Evolutionary conservation across 208 protist genomes (phyloP).

Genomic region (Leishmania arabica): DNA sequence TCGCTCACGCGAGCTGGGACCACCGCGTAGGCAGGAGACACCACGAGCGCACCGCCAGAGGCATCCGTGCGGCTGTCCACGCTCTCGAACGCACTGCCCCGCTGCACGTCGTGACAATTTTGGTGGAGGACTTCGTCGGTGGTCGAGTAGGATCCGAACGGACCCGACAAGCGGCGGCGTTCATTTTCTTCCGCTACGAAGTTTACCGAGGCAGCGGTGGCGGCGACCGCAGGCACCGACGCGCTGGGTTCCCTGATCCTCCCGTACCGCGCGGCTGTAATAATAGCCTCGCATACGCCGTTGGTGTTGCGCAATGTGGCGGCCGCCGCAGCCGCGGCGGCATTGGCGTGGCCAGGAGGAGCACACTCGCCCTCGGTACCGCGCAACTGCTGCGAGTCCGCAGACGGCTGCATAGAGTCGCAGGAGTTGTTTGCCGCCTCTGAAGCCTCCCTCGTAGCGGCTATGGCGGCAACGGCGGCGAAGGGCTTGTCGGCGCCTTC

Average conservation of each 20-base stretch:
- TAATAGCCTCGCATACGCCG: slow-evolving; percentile 9
- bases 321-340: neutral
- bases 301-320: neutral
- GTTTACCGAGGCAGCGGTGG: neutral
- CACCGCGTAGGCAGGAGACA: neutral
- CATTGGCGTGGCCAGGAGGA: neutral
- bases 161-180: neutral
- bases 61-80: neutral
- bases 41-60: neutral
- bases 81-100: neutral
- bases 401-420: neutral
- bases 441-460: neutral
- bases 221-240: neutral
- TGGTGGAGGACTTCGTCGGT: slow-evolving; percentile 4
- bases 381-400: neutral
- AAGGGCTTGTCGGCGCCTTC: neutral
- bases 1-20: neutral
- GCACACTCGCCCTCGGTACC: neutral
- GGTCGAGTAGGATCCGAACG: slow-evolving; percentile 8
- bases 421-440: neutral
- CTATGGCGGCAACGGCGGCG: neutral
- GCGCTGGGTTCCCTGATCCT: neutral
- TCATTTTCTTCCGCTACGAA: neutral
- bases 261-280: slow-evolving; percentile 3
- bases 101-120: neutral